Conservation (phyloP, 108 stramenopile species). For the Cyclostephanos invisitatus region DNA sequence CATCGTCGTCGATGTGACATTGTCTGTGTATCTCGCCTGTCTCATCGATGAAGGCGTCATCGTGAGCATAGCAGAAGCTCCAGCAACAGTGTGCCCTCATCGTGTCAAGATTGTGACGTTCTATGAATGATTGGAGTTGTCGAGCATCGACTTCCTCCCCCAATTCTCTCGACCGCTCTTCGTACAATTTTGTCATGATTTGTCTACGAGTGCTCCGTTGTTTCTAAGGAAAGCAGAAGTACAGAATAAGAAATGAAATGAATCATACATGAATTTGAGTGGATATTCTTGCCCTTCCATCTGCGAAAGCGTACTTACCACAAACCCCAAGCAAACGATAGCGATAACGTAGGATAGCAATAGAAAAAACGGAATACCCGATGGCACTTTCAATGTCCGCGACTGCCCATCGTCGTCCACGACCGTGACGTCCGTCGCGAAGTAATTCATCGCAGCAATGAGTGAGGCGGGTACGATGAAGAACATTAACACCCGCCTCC, state of each 20-base stretch:
- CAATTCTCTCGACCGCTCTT: slow-evolving; percentile 23
- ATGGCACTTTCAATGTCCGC: slow-evolving; percentile 30
- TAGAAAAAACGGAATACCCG: slow-evolving; percentile 6
- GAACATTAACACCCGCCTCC: slow-evolving; percentile 36
- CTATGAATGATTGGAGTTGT: slow-evolving; percentile 21
- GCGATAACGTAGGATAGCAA: too few species aligned
- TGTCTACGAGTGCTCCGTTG: slow-evolving; percentile 20
- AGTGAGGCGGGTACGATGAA: slow-evolving; percentile 37
- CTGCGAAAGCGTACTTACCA: neutral
- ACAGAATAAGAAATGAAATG: neutral
- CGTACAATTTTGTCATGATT: slow-evolving; percentile 45
- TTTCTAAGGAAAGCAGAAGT: neutral
- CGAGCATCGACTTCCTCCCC: slow-evolving; percentile 27
- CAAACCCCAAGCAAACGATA: neutral
- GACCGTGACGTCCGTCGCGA: slow-evolving; percentile 38
- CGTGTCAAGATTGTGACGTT: slow-evolving; percentile 17
- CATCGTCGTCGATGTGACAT: neutral
- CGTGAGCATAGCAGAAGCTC: slow-evolving; percentile 38
- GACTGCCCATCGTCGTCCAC: slow-evolving; percentile 2
- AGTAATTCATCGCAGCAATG: slow-evolving; percentile 40
- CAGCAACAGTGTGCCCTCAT: slow-evolving; percentile 24
- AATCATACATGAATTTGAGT: neutral
- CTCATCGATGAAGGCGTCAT: slow-evolving; percentile 19
- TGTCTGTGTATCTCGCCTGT: neutral
- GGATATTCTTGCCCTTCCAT: too few species aligned